phyloP scores from a whole-genome alignment of 805 yeast species.

The Barnettozyma populi region DNA sequence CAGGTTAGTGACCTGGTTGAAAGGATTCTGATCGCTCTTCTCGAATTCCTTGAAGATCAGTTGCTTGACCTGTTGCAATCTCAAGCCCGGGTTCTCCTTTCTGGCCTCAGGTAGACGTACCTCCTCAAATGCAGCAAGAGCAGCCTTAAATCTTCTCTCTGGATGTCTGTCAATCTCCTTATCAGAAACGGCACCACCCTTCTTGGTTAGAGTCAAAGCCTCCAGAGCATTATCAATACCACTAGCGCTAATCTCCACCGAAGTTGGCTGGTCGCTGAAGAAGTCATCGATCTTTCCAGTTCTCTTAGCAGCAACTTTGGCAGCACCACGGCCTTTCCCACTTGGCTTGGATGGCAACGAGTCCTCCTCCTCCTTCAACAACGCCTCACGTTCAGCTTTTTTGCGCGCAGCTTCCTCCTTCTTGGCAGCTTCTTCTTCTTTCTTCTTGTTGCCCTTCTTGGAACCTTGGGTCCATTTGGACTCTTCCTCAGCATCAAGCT shows the following conservation, averaged over 20 bases:
- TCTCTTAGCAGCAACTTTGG: constrained; percentile 55
- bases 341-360: constrained; percentile 55
- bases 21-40: constrained; percentile 76
- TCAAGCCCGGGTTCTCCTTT: constrained; percentile 73
- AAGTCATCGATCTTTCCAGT: constrained; percentile 66
- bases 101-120: constrained; percentile 64
- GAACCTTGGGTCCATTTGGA: constrained; percentile 68
- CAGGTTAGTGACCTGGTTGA: constrained; percentile 64
- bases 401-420: constrained; percentile 71
- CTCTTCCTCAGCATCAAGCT: constrained; percentile 49
- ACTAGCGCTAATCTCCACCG: constrained; percentile 56
- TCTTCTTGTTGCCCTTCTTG: constrained; percentile 64
- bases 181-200: constrained; percentile 47
- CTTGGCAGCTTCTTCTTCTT: constrained; percentile 61
- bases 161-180: constrained; percentile 82
- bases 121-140: constrained; percentile 66
- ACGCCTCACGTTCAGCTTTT: constrained; percentile 77
- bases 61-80: constrained; percentile 74
- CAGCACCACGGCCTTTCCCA: constrained; percentile 60
- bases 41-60: constrained; percentile 74
- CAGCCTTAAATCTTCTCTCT: constrained; percentile 83
- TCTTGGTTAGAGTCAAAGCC: constrained; percentile 62
- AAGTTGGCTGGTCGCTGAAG: constrained; percentile 44
- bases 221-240: constrained; percentile 77
- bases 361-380: constrained; percentile 59